Percentiles rank a stretch among this genome's conserved stretches.
phyloP scores from a whole-genome alignment of 106 monocot genomes.

The Dioscorea alata region DNA sequence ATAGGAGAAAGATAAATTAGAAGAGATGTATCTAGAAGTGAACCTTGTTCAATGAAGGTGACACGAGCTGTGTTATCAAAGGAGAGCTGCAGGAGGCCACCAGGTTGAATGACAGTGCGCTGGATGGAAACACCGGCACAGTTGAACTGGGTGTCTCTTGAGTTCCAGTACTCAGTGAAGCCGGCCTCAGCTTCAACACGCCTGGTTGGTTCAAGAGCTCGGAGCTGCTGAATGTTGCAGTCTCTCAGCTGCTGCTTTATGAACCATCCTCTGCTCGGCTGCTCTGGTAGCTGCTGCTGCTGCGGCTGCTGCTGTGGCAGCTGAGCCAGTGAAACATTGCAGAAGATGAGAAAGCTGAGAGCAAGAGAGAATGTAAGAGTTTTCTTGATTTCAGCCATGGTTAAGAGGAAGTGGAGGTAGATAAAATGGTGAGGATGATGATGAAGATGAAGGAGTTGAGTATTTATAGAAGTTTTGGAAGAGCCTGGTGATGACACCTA shows the following conservation, averaged over 20 bases:
- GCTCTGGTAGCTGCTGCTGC: background rate
- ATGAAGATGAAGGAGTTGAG: background rate
- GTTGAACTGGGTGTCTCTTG: conserved; percentile 18
- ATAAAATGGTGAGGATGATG: background rate
- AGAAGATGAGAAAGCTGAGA: background rate
- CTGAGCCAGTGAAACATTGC: background rate
- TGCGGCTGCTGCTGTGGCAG: background rate
- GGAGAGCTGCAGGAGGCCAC: conserved; percentile 16
- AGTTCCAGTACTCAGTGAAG: conserved; percentile 28
- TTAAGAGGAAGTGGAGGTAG: background rate
- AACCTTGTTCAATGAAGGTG: conserved; percentile 28
- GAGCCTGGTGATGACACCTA: background rate
- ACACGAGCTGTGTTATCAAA: conserved; percentile 26
- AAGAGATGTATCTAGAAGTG: background rate
- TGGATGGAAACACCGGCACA: conserved; percentile 27
- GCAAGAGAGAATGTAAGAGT: background rate
- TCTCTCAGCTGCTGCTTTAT: background rate
- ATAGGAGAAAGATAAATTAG: too few species aligned
- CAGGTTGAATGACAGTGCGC: conserved; percentile 8
- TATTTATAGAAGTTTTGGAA: background rate
- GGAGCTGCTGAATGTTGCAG: conserved; percentile 26
- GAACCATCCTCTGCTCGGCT: background rate
- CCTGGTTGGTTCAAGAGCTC: conserved; percentile 13
- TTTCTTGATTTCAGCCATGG: too few species aligned
- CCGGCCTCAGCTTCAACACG: conserved; percentile 38